Base-by-base conservation (phyloP, 352 stramenopile species). In the Pythium biforme region DNA sequence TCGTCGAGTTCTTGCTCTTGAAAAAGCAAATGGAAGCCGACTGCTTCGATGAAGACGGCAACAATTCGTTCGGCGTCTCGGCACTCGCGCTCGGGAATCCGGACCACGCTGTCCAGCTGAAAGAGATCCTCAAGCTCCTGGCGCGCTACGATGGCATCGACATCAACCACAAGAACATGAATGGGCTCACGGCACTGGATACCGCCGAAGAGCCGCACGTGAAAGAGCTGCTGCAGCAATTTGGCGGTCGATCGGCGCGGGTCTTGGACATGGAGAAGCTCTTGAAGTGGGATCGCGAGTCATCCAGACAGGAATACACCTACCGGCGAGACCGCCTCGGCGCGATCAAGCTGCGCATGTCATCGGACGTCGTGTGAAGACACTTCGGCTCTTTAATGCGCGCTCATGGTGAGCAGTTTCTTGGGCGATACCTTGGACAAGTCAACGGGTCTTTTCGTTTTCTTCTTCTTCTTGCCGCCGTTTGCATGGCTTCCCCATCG, bases 161-260 rank as follows among this genome's bases (percentile, higher is more conserved):
- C 39, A 73, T 92, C 51, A 85, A 90, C 55, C 79, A 89, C 71
- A 89, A 84, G 49, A 90, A 90, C 69, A 79, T 79, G 62, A 68
- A 77, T 50, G 81, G 81, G 1, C 78, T 90, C 45, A 88, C 79
- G 4, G 69, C 81, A 1, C 76, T 77, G 25, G 81, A 92, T 43
- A 68, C 81, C 4, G 77, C 79, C 2, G 75, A 87, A 53, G 75
- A 73, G 11, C 31, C 64, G 4, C 58, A 72, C 11, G 66, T 75
- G 2, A 88, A 88, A 45, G 53, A 72, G 9, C 33, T 89, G 41
- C 65, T 92, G 0, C 55, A 62, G 9, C 55, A 74, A 22, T 62
- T 86, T 1, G 73, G 77, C 7, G 81, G 76, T 1, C 66, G 39
- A 7, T 83, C 76, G 0, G 83, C 80, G 31, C 68, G 72, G 12